phyloP scores from a whole-genome alignment of 345 rosid genomes.

The Eucalyptus cladocalyx region DNA sequence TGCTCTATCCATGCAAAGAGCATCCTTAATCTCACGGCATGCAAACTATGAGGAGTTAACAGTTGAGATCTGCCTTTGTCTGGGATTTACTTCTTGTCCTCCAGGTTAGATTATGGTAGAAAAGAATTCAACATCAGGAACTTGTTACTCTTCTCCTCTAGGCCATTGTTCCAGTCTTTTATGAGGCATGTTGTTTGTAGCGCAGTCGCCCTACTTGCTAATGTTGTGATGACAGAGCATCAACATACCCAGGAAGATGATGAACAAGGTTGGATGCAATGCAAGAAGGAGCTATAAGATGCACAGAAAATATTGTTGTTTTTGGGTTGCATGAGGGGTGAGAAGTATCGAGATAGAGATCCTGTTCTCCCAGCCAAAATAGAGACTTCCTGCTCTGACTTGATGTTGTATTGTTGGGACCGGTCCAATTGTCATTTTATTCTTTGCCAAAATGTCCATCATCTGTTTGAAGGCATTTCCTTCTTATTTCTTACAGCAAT shows the following conservation, averaged over 20 bases:
- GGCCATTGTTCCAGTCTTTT: not conserved
- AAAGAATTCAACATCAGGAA: not conserved
- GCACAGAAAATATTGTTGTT: not conserved
- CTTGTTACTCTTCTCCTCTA: not conserved
- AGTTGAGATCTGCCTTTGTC: constrained; percentile 55
- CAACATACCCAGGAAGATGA: not conserved
- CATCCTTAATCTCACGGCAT: constrained; percentile 12
- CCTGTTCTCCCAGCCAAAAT: not conserved
- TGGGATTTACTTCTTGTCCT: constrained; percentile 66
- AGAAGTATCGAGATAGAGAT: not conserved
- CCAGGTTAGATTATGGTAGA: constrained; percentile 20
- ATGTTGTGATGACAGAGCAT: not conserved
- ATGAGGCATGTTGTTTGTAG: not conserved
- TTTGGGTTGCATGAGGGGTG: not conserved
- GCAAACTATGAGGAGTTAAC: constrained; percentile 50
- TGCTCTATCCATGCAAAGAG: not conserved
- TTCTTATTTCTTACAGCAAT: not conserved
- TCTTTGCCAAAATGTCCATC: not conserved
- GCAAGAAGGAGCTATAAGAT: not conserved
- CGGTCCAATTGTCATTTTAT: no score
- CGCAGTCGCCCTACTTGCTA: not conserved
- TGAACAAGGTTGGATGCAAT: not conserved
- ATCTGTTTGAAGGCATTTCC: not conserved
- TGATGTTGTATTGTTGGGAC: no score
- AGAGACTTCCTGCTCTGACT: not conserved